Conservation (phyloP, 306 rosid genomes). For the Canavalia gladiata region DNA sequence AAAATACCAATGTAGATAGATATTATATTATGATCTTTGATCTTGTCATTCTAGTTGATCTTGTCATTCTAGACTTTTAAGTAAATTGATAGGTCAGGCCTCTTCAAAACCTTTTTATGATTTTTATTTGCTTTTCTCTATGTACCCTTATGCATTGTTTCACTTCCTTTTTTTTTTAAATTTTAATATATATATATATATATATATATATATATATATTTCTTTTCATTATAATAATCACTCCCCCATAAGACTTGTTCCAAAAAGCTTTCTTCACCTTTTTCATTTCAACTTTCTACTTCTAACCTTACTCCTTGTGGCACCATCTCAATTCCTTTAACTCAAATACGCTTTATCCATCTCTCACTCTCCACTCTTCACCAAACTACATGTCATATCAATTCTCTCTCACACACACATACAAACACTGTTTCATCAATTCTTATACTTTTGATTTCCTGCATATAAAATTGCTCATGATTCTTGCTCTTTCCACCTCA, state of each 20-base stretch:
- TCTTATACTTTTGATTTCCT: slow-evolving; percentile 23
- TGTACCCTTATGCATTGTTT: slow-evolving; percentile 44
- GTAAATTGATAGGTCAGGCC: background rate
- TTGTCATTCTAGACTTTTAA: background rate
- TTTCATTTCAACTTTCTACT: slow-evolving; percentile 68
- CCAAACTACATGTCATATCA: slow-evolving; percentile 31
- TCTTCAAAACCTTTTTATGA: slow-evolving; percentile 25
- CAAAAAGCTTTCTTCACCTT: slow-evolving; percentile 62
- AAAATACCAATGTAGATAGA: background rate
- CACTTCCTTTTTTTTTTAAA: slow-evolving; percentile 3
- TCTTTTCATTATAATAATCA: slow-evolving; percentile 49
- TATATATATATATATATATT: background rate
- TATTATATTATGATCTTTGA: too few relatives aligned
- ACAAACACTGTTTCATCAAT: slow-evolving; percentile 5
- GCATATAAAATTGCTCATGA: slow-evolving; percentile 49
- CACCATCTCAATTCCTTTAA: slow-evolving; percentile 62
- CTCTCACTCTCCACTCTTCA: slow-evolving; percentile 17
- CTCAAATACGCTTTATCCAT: slow-evolving; percentile 37
- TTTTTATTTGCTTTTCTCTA: slow-evolving; percentile 14
- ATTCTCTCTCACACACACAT: background rate
- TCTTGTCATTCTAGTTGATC: too few relatives aligned
- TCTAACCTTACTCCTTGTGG: slow-evolving; percentile 59
- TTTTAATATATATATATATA: background rate
- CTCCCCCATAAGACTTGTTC: slow-evolving; percentile 68
- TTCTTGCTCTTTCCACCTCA: slow-evolving; percentile 40